phyloP scores from a whole-genome alignment of 2,329 filamentous ascomycete species.

The Alternaria sp. region DNA sequence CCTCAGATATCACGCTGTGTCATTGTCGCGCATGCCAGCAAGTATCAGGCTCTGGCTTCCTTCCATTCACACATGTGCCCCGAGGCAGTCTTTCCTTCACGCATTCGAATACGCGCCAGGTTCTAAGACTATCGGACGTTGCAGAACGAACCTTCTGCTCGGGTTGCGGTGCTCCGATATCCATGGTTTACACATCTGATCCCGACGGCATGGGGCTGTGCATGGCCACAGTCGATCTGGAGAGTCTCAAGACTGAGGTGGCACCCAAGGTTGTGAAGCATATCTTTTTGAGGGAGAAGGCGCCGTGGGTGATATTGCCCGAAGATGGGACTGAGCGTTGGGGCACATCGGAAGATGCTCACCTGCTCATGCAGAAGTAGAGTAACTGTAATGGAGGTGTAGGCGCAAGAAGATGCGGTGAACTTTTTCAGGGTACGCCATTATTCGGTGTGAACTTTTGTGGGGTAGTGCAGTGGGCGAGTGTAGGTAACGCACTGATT shows the following conservation, averaged over 20 bases:
- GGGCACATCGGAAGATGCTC: conserved; percentile 29
- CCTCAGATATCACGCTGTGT: conserved; percentile 53
- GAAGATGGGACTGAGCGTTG: conserved; percentile 41
- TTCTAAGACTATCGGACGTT: conserved; percentile 49
- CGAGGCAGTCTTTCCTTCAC: conserved; percentile 47
- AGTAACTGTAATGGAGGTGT: background rate
- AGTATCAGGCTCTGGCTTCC: conserved; percentile 56
- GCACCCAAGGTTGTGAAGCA: conserved; percentile 47
- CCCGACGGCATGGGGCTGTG: conserved; percentile 47
- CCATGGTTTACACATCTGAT: conserved; percentile 52
- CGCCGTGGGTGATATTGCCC: conserved; percentile 38
- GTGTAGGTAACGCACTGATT: background rate
- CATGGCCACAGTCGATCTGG: conserved; percentile 54
- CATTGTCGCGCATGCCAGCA: conserved; percentile 61
- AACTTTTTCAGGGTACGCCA: background rate
- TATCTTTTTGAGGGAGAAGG: conserved; percentile 57
- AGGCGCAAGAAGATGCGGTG: conserved; percentile 6
- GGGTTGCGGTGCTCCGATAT: conserved; percentile 57
- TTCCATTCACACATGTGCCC: conserved; percentile 54
- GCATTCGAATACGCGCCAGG: conserved; percentile 38
- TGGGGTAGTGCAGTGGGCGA: background rate
- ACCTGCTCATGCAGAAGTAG: conserved; percentile 15
- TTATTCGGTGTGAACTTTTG: conserved; percentile 7
- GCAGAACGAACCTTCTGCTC: conserved; percentile 57
- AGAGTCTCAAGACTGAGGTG: conserved; percentile 43